Percentiles rank a stretch among this genome's conserved stretches.
Evolutionary conservation across 1,284 basidiomycete genomes (phyloP).

Genomic region (Cryptococcus hybrid): DNA sequence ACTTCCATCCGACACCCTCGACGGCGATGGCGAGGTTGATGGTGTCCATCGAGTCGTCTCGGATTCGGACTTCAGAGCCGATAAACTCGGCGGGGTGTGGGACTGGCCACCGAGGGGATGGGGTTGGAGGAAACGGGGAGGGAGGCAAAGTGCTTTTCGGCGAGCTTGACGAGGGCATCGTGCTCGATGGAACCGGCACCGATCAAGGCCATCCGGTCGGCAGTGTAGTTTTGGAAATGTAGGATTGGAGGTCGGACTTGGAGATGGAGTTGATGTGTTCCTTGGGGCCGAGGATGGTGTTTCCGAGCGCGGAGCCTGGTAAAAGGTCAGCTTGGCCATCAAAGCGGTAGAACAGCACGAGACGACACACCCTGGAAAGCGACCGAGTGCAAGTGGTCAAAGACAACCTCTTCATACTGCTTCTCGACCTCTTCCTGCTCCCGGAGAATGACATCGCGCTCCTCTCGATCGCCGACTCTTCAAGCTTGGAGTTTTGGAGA

Average conservation of each 20-base stretch:
- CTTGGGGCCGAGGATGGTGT: conserved; percentile 97
- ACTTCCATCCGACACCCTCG: conserved; percentile 97
- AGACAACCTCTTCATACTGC: conserved; percentile 97
- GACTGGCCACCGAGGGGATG: conserved; percentile 74
- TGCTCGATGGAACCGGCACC: conserved; percentile 96
- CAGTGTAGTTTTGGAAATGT: conserved; percentile 99
- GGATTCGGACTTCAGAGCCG: conserved; percentile 93
- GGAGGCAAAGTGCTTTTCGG: conserved; percentile 86
- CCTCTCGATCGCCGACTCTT: conserved; percentile 87
- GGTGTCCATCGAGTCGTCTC: conserved; percentile 86
- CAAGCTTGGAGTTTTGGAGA: conserved; percentile 95
- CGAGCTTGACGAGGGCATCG: conserved; percentile 87
- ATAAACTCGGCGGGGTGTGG: conserved; percentile 76
- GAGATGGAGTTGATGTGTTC: conserved; percentile 95
- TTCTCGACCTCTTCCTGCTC: conserved; percentile 99
- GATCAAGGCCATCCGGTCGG: conserved; percentile 98
- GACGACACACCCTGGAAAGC: conserved; percentile 65
- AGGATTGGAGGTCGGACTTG: conserved; percentile 81
- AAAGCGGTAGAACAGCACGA: no score
- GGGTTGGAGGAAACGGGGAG: conserved; percentile 87
- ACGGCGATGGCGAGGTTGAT: conserved; percentile 96
- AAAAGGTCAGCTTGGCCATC: no score
- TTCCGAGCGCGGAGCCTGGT: conserved; percentile 84
- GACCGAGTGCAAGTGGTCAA: conserved; percentile 95
- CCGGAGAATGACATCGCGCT: conserved; percentile 93